phyloP scores from a whole-genome alignment of 208 protist genomes.

The Trypanosoma platydactyli region DNA sequence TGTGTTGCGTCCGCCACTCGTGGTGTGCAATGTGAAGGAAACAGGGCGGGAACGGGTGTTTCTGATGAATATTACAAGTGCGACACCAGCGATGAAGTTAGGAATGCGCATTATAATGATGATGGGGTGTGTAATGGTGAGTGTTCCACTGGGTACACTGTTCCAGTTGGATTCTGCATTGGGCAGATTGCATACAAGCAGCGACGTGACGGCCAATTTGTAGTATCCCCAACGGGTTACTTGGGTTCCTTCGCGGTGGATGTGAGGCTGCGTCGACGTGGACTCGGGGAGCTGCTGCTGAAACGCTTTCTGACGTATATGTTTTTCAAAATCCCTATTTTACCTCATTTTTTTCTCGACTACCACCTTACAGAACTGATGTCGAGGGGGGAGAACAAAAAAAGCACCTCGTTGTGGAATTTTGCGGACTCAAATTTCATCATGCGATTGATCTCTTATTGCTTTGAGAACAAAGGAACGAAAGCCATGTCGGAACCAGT shows the following conservation, averaged over 20 bases:
- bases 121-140: conserved; percentile 8
- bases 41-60: not conserved
- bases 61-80: not conserved
- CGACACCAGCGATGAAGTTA: not conserved
- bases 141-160: conserved; percentile 22
- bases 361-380: conserved; percentile 26
- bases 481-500: too few species aligned
- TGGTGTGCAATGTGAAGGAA: not conserved
- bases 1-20: conserved; percentile 7
- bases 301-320: conserved; percentile 57
- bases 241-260: conserved; percentile 70
- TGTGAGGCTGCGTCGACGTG: conserved; percentile 43
- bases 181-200: conserved; percentile 53
- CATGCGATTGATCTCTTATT: too few species aligned
- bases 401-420: not conserved
- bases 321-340: conserved; percentile 46
- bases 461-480: too few species aligned
- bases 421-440: not conserved
- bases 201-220: conserved; percentile 37
- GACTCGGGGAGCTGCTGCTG: conserved; percentile 61
- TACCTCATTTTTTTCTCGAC: conserved; percentile 53
- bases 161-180: conserved; percentile 63
- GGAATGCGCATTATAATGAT: not conserved
- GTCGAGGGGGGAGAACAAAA: not conserved
- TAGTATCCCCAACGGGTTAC: conserved; percentile 70